Conservation (phyloP, 345 rosid genomes). For the Limnanthes douglasii region DNA sequence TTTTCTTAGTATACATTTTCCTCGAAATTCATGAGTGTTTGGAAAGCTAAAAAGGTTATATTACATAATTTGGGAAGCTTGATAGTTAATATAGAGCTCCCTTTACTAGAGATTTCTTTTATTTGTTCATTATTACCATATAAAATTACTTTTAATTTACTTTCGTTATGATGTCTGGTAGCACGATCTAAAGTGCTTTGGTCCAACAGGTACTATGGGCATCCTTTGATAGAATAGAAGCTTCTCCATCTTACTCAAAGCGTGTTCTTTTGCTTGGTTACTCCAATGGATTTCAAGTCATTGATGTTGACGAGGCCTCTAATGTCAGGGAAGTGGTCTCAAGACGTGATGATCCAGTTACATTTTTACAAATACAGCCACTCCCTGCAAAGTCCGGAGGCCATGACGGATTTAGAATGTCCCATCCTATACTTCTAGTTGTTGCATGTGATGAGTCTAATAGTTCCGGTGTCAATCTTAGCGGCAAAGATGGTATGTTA, state of each 20-base stretch:
- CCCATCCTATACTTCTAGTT: constrained; percentile 86
- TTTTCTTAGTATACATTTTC: too few relatives aligned
- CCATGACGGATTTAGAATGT: constrained; percentile 63
- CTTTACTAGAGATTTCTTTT: too few relatives aligned
- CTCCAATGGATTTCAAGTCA: constrained; percentile 86
- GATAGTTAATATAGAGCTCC: too few relatives aligned
- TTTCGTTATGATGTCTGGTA: too few relatives aligned
- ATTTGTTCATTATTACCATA: too few relatives aligned
- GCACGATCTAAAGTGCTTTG: too few relatives aligned
- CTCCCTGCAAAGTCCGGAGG: constrained; percentile 55
- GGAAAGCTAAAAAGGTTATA: too few relatives aligned
- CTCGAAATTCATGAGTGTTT: too few relatives aligned
- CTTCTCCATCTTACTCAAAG: constrained; percentile 39
- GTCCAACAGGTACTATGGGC: constrained; percentile 74
- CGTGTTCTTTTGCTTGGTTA: constrained; percentile 80
- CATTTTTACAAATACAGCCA: constrained; percentile 80
- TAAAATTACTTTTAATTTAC: too few relatives aligned
- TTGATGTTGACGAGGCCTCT: constrained; percentile 74
- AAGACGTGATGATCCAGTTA: constrained; percentile 74
- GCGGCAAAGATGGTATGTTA: constrained; percentile 43
- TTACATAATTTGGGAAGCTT: too few relatives aligned
- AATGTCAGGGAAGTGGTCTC: constrained; percentile 71
- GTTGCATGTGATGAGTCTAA: constrained; percentile 81
- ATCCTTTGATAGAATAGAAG: constrained; percentile 65
- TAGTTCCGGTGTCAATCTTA: constrained; percentile 17